Percentiles rank a stretch among this genome's conserved stretches.
Conservation (phyloP, 2,329 filamentous ascomycete genomes). For the Penicillium crustosum region DNA sequence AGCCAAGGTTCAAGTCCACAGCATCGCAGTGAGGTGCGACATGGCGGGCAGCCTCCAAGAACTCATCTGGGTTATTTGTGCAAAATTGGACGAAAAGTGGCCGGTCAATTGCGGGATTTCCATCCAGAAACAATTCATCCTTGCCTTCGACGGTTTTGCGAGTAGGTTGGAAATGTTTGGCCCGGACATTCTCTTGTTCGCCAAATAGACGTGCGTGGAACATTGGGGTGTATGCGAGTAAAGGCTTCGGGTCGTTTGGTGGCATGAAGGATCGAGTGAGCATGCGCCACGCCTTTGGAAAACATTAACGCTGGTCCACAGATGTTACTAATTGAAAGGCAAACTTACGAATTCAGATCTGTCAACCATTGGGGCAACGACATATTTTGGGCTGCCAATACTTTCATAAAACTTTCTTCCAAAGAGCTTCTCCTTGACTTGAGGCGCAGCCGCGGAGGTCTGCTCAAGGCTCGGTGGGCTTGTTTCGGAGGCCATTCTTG, state of each 20-base stretch:
- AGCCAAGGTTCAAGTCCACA: constrained; percentile 91
- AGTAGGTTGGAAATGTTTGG: constrained; percentile 75
- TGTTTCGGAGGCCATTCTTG: constrained; percentile 30
- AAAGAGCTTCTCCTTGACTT: constrained; percentile 61
- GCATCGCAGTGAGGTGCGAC: constrained; percentile 90
- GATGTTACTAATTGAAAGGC: constrained; percentile 4
- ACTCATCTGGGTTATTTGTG: constrained; percentile 51
- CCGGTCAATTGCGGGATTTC: constrained; percentile 78
- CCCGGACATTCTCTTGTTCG: constrained; percentile 73
- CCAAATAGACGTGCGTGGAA: constrained; percentile 86
- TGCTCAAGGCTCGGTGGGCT: constrained; percentile 20
- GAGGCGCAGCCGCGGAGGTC: constrained; percentile 18
- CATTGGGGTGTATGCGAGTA: constrained; percentile 95
- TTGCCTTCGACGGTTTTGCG: constrained; percentile 33
- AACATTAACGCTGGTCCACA: constrained; percentile 7
- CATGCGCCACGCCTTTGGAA: constrained; percentile 83
- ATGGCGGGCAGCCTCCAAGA: constrained; percentile 65
- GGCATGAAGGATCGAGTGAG: constrained; percentile 90
- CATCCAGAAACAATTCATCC: constrained; percentile 67
- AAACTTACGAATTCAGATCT: constrained; percentile 88
- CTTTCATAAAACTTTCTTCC: constrained; percentile 93
- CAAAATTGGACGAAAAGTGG: constrained; percentile 97
- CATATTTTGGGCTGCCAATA: constrained; percentile 84
- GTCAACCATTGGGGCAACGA: constrained; percentile 97
- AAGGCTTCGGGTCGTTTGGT: constrained; percentile 58